Conservation (phyloP, 2,329 filamentous ascomycete species). For the Pyrenophora seminiperda region DNA sequence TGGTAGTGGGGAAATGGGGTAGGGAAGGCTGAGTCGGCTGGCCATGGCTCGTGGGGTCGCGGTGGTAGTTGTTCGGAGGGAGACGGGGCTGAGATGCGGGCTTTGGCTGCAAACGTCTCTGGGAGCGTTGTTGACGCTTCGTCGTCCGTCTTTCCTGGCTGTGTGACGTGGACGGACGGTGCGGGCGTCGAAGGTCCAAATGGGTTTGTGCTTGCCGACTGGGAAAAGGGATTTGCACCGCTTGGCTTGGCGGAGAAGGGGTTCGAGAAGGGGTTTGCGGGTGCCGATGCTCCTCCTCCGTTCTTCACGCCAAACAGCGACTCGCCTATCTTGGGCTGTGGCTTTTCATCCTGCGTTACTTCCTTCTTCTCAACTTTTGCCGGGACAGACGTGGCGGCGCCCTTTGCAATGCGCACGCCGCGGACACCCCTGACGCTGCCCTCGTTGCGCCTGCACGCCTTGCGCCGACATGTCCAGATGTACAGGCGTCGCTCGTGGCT, state of each 20-base stretch:
- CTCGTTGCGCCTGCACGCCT: slow-evolving; percentile 78
- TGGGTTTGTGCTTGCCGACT: slow-evolving; percentile 29
- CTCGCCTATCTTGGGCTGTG: slow-evolving; percentile 63
- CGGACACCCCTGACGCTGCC: slow-evolving; percentile 80
- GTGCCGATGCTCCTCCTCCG: slow-evolving; percentile 17
- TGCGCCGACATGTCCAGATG: slow-evolving; percentile 78
- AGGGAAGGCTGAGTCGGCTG: slow-evolving; percentile 67
- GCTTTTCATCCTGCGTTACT: slow-evolving; percentile 36
- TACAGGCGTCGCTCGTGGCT: slow-evolving; percentile 88
- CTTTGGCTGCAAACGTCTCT: slow-evolving; percentile 76
- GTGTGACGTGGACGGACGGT: slow-evolving; percentile 29
- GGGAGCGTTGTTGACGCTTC: slow-evolving; percentile 62
- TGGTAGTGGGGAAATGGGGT: slow-evolving; percentile 75
- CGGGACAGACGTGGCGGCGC: slow-evolving; percentile 26
- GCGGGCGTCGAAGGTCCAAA: slow-evolving; percentile 53
- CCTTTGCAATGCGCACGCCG: slow-evolving; percentile 63
- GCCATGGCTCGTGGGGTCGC: slow-evolving; percentile 73
- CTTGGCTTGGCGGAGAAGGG: slow-evolving; percentile 61
- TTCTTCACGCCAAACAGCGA: slow-evolving; percentile 71
- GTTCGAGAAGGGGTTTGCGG: slow-evolving; percentile 52
- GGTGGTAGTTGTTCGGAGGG: slow-evolving; percentile 43
- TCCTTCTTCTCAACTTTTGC: slow-evolving; percentile 28
- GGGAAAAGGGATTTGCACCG: slow-evolving; percentile 62
- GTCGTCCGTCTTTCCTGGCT: slow-evolving; percentile 26
- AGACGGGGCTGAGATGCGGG: slow-evolving; percentile 55